Evolutionary conservation across 176 grass and related monocot species (phyloP), one percentile per base, ranked within the genome.

Genomic region (Zea luxurians): DNA sequence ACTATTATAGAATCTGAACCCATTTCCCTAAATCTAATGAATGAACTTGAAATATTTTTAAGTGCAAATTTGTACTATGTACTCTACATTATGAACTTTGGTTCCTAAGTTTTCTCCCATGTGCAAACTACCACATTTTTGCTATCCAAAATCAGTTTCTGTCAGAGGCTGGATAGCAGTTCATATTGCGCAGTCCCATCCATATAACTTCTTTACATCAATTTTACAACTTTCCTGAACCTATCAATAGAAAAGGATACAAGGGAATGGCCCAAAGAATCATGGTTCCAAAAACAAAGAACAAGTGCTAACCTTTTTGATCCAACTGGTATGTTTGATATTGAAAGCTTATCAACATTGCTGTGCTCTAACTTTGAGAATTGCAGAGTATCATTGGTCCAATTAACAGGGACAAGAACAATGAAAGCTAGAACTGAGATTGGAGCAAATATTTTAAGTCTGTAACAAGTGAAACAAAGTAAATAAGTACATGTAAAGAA

Each of bases 391-490:
- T 76, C 70, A 89, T 91, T 99, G 42, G 96, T 99, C 96, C 96
- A 95, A 75, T 99, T 99, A 85, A 99, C 81, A 68, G 96, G 96
- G 74, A 91, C 88, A 75, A 99, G 87, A 81, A 99, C 72, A 73
- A 64, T 12, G 77, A 99, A 96, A 72, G 92, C 92, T 66, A 99
- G 75, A 74, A 96, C 48, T 59, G 96, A 66, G 12, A 99, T 95
- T 66, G 96, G 96, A 65, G 80, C 78, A 85, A 99, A 99, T 83
- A 99, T 99, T 78, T 99, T 99, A 70, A 99, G 79, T 82, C 96
- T 99, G 86, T 73, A 82, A 80, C 4, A 37, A 38, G 49, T 12
- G 74, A 83, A 73, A 75, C 6, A 36, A 35, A 78, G 66, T 15
- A 73, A 7, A 77, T 64, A 18, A 77, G 2, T 90, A 27, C 57